Base-by-base conservation (phyloP, 257 asterid genomes). In the Echium plantagineum region DNA sequence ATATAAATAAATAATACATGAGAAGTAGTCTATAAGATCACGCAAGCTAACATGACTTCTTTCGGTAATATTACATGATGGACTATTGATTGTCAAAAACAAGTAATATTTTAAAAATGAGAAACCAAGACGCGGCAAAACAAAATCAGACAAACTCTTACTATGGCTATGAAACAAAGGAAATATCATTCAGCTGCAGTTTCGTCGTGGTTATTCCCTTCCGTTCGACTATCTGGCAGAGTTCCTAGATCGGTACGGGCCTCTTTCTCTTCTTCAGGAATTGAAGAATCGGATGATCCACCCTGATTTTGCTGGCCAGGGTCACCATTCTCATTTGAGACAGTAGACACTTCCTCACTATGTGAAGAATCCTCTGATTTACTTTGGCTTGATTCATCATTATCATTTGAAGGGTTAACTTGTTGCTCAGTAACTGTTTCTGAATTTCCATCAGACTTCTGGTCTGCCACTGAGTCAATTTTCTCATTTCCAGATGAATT, bases 251-350 rank as follows among this genome's bases (percentile, higher is more conserved):
- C 87, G 0, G 77, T 81, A 30, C 81, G 95, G 54, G 86, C 78
- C 3, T 84, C 94, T 61, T 71, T 81, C 80, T 79, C 90, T 63
- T 81, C 90, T 66, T 68, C 79, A 21, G 80, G 88, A 66, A 81
- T 26, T 28, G 79, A 65, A 61, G 83, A 65, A 59, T 35, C 59
- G 18, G 93, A 53, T 1, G 85, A 65, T 61, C 77, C 80, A 51
- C 52, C 77, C 63, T 69, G 63, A 18, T 65, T 74, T 12, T 63
- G 72, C 35, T 63, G 75, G 21, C 21, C 63, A 15, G 59, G 57
- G 26, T 72, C 72, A 38, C 55, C 38, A 60, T 63, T 71, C 26
- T 21, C 72, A 55, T 62, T 61, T 60, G 80, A 68, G 71, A 55
- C 62, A 38, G 55, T 5, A 42, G 72, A 42, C 67, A 71, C 57